phyloP scores from a whole-genome alignment of 495 filamentous ascomycete species.

The Aspergillus homomorphus region DNA sequence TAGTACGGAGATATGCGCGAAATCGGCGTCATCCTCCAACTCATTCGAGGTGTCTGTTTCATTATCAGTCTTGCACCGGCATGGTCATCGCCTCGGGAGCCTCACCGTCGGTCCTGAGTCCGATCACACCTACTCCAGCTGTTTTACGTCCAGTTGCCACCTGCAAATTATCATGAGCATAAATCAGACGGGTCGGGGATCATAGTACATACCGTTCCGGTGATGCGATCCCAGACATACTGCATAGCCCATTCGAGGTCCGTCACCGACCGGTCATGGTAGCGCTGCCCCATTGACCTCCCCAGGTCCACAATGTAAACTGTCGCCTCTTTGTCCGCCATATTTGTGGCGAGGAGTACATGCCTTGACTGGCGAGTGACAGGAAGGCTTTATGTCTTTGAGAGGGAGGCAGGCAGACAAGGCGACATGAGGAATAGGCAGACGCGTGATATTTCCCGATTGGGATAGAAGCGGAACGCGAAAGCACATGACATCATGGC shows the following conservation, averaged over 20 bases:
- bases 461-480: constrained; percentile 33
- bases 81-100: neutral
- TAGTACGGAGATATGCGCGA: constrained; percentile 73
- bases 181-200: neutral
- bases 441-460: constrained; percentile 48
- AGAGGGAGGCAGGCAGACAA: constrained; percentile 17
- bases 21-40: constrained; percentile 59
- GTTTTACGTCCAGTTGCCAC: constrained; percentile 82
- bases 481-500: constrained; percentile 48
- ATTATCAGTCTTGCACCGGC: neutral
- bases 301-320: constrained; percentile 91
- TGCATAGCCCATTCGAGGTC: constrained; percentile 88
- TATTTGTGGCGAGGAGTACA: constrained; percentile 31
- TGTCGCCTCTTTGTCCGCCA: constrained; percentile 93
- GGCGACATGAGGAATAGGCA: constrained; percentile 29
- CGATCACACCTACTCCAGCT: constrained; percentile 74
- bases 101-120: constrained; percentile 70
- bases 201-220: constrained; percentile 54
- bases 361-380: neutral
- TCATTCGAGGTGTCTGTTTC: constrained; percentile 64
- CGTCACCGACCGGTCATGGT: constrained; percentile 69
- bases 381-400: constrained; percentile 12
- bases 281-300: constrained; percentile 72
- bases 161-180: constrained; percentile 32
- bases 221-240: constrained; percentile 97